These are phyloP conservation scores for Termitomyces sp. DNA, from an alignment of 1,284 basidiomycete species.

Conservation along the genomic window DNA sequence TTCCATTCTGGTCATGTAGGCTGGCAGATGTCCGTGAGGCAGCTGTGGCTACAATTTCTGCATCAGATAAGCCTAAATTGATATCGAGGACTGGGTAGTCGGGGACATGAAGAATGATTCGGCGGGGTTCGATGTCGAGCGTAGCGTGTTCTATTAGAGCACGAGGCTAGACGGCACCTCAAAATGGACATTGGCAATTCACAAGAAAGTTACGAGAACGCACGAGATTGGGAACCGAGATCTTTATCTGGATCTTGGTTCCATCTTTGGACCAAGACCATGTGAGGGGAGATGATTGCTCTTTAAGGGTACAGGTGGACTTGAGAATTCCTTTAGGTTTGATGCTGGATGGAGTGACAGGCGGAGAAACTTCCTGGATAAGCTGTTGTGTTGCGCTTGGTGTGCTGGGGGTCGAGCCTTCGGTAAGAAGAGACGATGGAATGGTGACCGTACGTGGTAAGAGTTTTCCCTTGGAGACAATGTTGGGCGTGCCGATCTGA, in stretches of 20 bases:
- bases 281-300: constrained; percentile 11
- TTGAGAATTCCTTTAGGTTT: constrained; percentile 21
- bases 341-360: not conserved
- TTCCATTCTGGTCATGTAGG: constrained; percentile 15
- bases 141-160: constrained; percentile 38
- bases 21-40: constrained; percentile 11
- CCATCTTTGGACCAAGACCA: constrained; percentile 50
- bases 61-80: constrained; percentile 46
- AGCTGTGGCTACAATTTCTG: constrained; percentile 34
- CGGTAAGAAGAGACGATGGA: constrained; percentile 37
- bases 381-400: constrained; percentile 10
- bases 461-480: constrained; percentile 61
- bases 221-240: constrained; percentile 52
- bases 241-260: constrained; percentile 36
- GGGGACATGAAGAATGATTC: constrained; percentile 48
- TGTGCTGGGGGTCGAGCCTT: not conserved
- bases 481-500: constrained; percentile 63
- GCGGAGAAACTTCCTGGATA: constrained; percentile 15
- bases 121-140: constrained; percentile 56
- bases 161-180: constrained; percentile 34
- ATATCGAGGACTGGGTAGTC: constrained; percentile 46
- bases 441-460: constrained; percentile 50
- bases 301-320: not conserved
- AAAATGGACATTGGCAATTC: not conserved
- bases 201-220: constrained; percentile 7